Percentiles rank a stretch among this genome's conserved stretches.
These are phyloP conservation scores for Suhomyces taliae DNA, from an alignment of 1,139 yeast species.

Conservation along the genomic window DNA sequence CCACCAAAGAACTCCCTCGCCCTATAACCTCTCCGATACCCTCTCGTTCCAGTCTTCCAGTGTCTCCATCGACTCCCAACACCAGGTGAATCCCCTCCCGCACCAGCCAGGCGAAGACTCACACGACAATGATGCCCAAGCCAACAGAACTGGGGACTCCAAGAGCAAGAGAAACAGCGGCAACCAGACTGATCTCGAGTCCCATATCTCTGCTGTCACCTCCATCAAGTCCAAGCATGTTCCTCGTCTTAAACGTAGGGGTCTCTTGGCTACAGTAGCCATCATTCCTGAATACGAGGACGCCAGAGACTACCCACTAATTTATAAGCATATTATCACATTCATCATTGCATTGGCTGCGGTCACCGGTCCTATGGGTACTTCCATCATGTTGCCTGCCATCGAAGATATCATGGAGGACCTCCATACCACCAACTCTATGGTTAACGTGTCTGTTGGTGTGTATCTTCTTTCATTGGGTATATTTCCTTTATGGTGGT, in stretches of 20 bases:
- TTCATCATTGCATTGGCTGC: slow-evolving; percentile 72
- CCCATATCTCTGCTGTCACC: neutral
- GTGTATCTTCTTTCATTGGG: slow-evolving; percentile 73
- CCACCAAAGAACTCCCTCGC: neutral
- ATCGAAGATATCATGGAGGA: slow-evolving; percentile 57
- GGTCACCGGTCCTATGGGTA: slow-evolving; percentile 89
- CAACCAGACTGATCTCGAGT: neutral
- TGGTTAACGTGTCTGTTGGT: slow-evolving; percentile 80
- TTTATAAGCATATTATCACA: slow-evolving; percentile 55
- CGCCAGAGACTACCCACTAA: slow-evolving; percentile 60
- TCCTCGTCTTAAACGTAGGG: slow-evolving; percentile 49
- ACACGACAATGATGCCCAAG: neutral
- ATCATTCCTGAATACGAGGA: slow-evolving; percentile 72
- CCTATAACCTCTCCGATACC: neutral
- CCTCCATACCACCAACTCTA: slow-evolving; percentile 54
- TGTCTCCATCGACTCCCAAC: slow-evolving; percentile 7
- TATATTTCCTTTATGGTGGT: slow-evolving; percentile 88
- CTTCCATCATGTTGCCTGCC: slow-evolving; percentile 81
- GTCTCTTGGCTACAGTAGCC: slow-evolving; percentile 52
- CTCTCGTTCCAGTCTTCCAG: slow-evolving; percentile 6
- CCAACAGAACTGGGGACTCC: neutral
- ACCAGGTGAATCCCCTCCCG: slow-evolving; percentile 5
- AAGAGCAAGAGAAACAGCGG: neutral
- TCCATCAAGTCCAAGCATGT: slow-evolving; percentile 22
- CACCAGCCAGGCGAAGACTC: neutral